Percentiles rank a stretch among this genome's conserved stretches.
These are phyloP conservation scores for Rossbeevera mucosa DNA, from an alignment of 768 basidiomycete species.

Conservation along the genomic window DNA sequence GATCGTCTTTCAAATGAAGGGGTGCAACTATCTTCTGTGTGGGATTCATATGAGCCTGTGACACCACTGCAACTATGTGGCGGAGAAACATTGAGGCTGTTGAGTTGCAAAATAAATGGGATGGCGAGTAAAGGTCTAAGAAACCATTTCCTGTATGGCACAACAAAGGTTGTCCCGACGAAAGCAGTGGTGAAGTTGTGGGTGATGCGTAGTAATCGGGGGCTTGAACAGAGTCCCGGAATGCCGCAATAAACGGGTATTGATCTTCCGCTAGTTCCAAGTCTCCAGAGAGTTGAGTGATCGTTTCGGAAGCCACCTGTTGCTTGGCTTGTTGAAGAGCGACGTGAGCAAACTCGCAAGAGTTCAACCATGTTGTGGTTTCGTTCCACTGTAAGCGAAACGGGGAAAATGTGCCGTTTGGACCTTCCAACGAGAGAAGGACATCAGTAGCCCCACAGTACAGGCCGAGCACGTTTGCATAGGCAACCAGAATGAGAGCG, in stretches of 20 bases:
- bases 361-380: constrained; percentile 13
- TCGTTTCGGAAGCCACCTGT: not conserved
- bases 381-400: constrained; percentile 18
- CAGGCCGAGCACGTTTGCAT: constrained; percentile 17
- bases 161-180: constrained; percentile 7
- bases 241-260: constrained; percentile 15
- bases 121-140: constrained; percentile 15
- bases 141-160: constrained; percentile 3
- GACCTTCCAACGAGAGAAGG: constrained; percentile 14
- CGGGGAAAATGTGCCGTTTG: constrained; percentile 1
- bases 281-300: not conserved
- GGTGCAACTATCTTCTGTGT: constrained; percentile 7
- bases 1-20: constrained; percentile 7
- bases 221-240: constrained; percentile 7
- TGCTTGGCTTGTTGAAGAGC: constrained; percentile 3
- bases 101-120: constrained; percentile 11
- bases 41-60: constrained; percentile 1
- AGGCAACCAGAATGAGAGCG: constrained; percentile 19
- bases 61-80: constrained; percentile 12
- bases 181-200: not conserved
- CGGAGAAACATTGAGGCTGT: constrained; percentile 14
- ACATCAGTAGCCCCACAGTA: constrained; percentile 21
- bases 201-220: not conserved
- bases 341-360: constrained; percentile 6
- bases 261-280: not conserved